Conservation (phyloP, 2,329 filamentous ascomycete species). For the Fusarium ramigenum region DNA sequence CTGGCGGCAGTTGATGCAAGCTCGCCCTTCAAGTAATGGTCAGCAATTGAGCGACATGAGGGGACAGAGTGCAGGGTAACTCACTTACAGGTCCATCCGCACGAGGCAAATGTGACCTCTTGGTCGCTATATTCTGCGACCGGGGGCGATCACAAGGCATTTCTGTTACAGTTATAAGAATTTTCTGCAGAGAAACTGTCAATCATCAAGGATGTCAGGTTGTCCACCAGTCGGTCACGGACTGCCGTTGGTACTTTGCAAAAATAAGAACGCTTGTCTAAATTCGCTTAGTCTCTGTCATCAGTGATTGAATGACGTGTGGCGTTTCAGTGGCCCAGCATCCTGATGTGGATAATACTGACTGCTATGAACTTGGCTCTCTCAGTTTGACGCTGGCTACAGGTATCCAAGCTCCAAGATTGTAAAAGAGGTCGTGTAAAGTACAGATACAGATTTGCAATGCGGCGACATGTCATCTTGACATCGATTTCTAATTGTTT, state of each 20-base stretch:
- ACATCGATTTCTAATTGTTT: not conserved
- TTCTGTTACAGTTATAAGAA: rapidly evolving
- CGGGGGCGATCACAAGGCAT: not conserved
- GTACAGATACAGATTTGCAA: not conserved
- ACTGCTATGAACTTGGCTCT: too few species aligned
- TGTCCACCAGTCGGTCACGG: rapidly evolving
- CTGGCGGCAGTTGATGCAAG: not conserved
- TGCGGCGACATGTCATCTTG: not conserved
- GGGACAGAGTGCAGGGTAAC: rapidly evolving
- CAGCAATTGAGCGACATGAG: rapidly evolving
- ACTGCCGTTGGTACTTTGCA: not conserved
- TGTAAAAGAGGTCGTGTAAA: too few species aligned
- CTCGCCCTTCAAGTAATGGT: not conserved
- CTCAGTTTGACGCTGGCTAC: rapidly evolving
- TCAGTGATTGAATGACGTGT: not conserved
- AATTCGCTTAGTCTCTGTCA: not conserved
- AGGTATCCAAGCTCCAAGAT: not conserved
- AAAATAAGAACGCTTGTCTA: not conserved
- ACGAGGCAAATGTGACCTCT: not conserved
- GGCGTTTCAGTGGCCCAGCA: not conserved
- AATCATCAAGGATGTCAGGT: rapidly evolving
- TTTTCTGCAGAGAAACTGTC: rapidly evolving
- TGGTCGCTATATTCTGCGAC: not conserved
- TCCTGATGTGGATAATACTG: not conserved
- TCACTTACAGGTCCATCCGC: not conserved